Conservation (phyloP, 108 stramenopile species). For the Cyclotella atomus region DNA sequence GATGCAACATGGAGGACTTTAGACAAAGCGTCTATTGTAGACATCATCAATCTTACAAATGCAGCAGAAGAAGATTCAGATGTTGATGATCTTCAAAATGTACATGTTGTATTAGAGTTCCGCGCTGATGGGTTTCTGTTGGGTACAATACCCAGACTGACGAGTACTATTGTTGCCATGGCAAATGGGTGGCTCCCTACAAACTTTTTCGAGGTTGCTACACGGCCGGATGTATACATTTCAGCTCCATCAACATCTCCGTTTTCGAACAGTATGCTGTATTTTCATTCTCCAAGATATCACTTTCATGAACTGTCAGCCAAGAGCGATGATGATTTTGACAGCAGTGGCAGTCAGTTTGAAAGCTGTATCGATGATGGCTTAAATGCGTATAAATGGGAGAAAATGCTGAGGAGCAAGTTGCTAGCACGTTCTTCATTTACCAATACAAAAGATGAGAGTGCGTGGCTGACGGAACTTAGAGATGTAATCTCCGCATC, state of each 20-base stretch:
- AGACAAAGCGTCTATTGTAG: slow-evolving; percentile 64
- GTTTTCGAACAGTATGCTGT: slow-evolving; percentile 30
- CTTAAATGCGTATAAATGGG: slow-evolving; percentile 33
- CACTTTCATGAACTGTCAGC: slow-evolving; percentile 67
- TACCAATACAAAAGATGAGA: slow-evolving; percentile 9
- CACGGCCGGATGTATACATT: slow-evolving; percentile 41
- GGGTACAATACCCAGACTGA: slow-evolving; percentile 61
- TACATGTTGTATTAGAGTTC: slow-evolving; percentile 61
- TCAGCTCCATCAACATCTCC: slow-evolving; percentile 58
- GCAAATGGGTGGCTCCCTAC: slow-evolving; percentile 68
- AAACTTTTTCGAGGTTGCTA: slow-evolving; percentile 57
- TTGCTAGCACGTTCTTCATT: slow-evolving; percentile 4
- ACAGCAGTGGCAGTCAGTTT: too few relatives aligned
- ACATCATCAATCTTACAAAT: slow-evolving; percentile 32
- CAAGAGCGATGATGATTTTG: slow-evolving; percentile 34
- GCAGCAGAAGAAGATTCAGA: background rate
- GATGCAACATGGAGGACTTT: slow-evolving; percentile 75
- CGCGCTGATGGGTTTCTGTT: slow-evolving; percentile 66
- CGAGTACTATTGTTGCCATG: slow-evolving; percentile 61
- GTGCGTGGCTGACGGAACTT: slow-evolving; percentile 52
- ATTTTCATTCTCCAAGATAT: slow-evolving; percentile 58
- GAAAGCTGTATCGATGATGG: slow-evolving; percentile 13
- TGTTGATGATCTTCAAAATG: slow-evolving; percentile 12
- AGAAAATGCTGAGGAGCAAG: slow-evolving; percentile 13
- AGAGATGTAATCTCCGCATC: slow-evolving; percentile 28